Evolutionary conservation across 441 rosid genomes (phyloP), one percentile per base, ranked within the genome.

Genomic region (Corymbia citriodora): DNA sequence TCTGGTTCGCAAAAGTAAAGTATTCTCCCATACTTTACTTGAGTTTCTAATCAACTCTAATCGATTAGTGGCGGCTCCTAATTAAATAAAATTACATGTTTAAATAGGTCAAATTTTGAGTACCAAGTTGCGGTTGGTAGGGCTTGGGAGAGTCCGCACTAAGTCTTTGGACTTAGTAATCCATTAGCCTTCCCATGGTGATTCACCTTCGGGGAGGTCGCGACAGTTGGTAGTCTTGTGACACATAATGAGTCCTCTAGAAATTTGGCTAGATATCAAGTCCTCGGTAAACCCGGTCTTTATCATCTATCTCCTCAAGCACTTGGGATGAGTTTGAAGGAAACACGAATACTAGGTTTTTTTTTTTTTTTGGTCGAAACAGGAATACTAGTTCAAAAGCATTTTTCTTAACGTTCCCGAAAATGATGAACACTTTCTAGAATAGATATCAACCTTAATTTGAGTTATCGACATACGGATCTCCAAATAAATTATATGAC

Each of bases 211-310:
- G n/a, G n/a, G n/a, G n/a, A n/a, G n/a, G n/a, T n/a, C n/a, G n/a
- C n/a, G n/a, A n/a, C n/a, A n/a, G n/a, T n/a, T n/a, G n/a, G n/a
- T n/a, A 33, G 14, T n/a, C 36, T 65, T 65, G 36, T 65, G 18
- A 0, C 2, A 7, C 36, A n/a, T 14, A 29, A 0, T 5, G 0
- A n/a, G 36, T 7, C 18, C 72, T n/a, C 72, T 65, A n/a, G 36
- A n/a, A n/a, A 33, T 7, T 1, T 1, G 72, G 19, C 10, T 0
- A 65, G 4, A 14, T 15, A n/a, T 2, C 4, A 14, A 14, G 72
- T n/a, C 72, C 72, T 0, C 3, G 0, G 72, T n/a, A 65, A 29
- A 65, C 2, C 10, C 19, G 0, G 10, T 7, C 1, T 8, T 65
- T 0, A 14, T 65, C 0, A n/a, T 29, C 59, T 55, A 55, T 17